Percentiles rank a stretch among this genome's conserved stretches.
These are phyloP conservation scores for Backusella tarrabulga DNA, from an alignment of 192 early-diverging fungal species.

Conservation along the genomic window DNA sequence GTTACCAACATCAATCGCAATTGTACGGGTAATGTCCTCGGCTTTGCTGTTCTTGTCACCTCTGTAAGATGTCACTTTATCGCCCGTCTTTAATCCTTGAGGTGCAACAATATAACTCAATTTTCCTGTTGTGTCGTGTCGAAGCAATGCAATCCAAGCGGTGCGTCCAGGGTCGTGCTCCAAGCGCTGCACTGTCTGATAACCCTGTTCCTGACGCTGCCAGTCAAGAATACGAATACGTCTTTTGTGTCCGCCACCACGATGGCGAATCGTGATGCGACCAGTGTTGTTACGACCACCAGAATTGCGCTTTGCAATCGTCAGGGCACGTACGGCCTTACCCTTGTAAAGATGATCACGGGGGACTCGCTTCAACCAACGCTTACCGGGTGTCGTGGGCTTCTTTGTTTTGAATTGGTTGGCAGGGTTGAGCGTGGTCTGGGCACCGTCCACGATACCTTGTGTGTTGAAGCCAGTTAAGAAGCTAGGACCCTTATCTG, in stretches of 20 bases:
- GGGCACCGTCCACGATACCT: constrained; percentile 13
- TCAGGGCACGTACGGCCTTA: constrained; percentile 73
- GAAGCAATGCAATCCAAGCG: constrained; percentile 84
- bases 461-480: constrained; percentile 28
- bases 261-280: constrained; percentile 86
- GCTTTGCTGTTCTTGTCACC: neutral
- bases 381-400: constrained; percentile 80
- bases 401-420: constrained; percentile 92
- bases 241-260: constrained; percentile 91
- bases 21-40: constrained; percentile 37
- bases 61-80: constrained; percentile 35
- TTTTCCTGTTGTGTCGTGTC: constrained; percentile 71
- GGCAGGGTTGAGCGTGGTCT: constrained; percentile 29
- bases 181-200: constrained; percentile 81
- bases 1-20: constrained; percentile 79
- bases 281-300: constrained; percentile 92
- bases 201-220: constrained; percentile 67
- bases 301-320: constrained; percentile 75
- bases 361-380: constrained; percentile 81
- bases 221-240: constrained; percentile 89
- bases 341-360: constrained; percentile 90
- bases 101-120: constrained; percentile 88
- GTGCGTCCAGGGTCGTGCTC: constrained; percentile 95
- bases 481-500: constrained; percentile 8
- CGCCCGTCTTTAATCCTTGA: constrained; percentile 70